Evolutionary conservation across 148 eudicot species (phyloP).

Genomic region (Silene conica): DNA sequence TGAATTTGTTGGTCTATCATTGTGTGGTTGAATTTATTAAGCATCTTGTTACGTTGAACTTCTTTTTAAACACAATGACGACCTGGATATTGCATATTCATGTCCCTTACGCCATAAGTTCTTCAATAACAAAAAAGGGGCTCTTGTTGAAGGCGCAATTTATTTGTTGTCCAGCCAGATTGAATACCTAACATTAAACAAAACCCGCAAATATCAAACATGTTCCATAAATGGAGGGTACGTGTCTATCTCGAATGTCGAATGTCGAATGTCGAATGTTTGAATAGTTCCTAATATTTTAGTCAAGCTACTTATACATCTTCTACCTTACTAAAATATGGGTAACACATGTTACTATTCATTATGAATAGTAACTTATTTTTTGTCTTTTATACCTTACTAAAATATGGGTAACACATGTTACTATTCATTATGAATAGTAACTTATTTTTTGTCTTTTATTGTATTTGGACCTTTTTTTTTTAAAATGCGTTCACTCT

Average conservation of each 20-base stretch:
- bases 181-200: slow-evolving; percentile 57
- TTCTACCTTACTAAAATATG: too few relatives aligned
- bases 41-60: slow-evolving; percentile 92
- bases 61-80: slow-evolving; percentile 99
- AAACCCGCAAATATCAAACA: neutral
- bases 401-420: too few relatives aligned
- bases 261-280: neutral
- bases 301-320: neutral
- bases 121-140: slow-evolving; percentile 81
- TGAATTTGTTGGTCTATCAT: slow-evolving; percentile 87
- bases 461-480: too few relatives aligned
- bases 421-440: too few relatives aligned
- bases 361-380: too few relatives aligned
- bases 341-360: too few relatives aligned
- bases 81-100: slow-evolving; percentile 93
- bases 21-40: slow-evolving; percentile 88
- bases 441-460: too few relatives aligned
- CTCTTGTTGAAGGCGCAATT: slow-evolving; percentile 87
- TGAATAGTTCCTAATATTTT: neutral
- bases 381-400: too few relatives aligned
- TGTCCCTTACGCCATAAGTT: slow-evolving; percentile 87
- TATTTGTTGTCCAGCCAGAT: slow-evolving; percentile 99
- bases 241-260: too few relatives aligned
- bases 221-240: neutral
- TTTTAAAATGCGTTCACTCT: too few relatives aligned